Conservation (phyloP, 1,284 basidiomycete species). For the Cronartium ribicola region DNA sequence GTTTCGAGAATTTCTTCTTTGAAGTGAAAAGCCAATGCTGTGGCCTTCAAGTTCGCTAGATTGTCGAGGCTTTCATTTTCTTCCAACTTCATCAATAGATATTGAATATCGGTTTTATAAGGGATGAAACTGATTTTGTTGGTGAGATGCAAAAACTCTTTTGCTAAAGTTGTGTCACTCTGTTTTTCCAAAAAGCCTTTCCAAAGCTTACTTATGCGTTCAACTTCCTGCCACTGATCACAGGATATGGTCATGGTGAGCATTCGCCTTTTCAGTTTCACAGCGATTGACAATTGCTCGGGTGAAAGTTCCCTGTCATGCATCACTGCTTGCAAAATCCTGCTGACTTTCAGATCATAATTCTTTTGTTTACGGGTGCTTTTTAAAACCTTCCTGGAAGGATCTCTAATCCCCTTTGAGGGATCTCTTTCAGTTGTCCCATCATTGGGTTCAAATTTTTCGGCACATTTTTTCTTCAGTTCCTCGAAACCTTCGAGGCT, state of each 20-base stretch:
- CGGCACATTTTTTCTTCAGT: neutral
- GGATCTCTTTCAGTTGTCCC: neutral
- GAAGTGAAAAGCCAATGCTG: neutral
- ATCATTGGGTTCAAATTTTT: neutral
- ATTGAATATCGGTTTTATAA: neutral
- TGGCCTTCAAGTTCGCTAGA: neutral
- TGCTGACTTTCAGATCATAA: neutral
- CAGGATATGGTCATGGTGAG: neutral
- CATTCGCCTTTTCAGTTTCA: neutral
- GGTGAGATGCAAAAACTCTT: neutral
- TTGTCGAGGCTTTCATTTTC: neutral
- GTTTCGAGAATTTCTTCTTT: neutral
- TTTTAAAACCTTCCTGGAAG: neutral
- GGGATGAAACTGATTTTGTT: neutral
- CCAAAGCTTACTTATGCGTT: neutral
- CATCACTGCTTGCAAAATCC: neutral
- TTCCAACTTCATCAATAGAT: neutral
- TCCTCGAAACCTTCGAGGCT: neutral
- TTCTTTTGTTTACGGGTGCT: neutral
- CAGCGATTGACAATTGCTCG: neutral
- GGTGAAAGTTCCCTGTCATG: neutral
- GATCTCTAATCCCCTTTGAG: neutral
- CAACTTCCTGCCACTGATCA: neutral
- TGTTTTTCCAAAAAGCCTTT: neutral
- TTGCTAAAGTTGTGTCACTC: neutral